A percentile compares a stretch with the other conserved stretches of the same genome.
Conservation (phyloP, 2,329 filamentous ascomycete species). For the Scleromitrula shiraiana region DNA sequence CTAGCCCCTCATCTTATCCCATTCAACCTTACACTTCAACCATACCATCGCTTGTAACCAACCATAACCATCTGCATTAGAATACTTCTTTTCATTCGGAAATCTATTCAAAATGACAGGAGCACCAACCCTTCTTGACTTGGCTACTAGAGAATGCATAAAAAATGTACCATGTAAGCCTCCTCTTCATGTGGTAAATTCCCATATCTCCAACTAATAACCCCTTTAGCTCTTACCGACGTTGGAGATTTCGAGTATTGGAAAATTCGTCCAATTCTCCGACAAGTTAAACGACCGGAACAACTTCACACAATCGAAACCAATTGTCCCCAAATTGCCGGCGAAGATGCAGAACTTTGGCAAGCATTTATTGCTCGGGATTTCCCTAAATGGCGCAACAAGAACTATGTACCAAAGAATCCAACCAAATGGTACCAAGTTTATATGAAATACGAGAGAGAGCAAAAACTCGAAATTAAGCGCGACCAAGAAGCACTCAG, state of each 20-base stretch:
- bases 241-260: constrained; percentile 65
- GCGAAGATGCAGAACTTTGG: constrained; percentile 68
- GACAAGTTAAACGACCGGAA: constrained; percentile 60
- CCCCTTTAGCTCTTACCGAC: constrained; percentile 49
- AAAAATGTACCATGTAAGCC: constrained; percentile 40
- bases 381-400: constrained; percentile 55
- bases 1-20: too few species aligned
- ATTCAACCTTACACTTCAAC: too few species aligned
- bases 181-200: background rate
- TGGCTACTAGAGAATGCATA: constrained; percentile 43
- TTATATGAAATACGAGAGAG: constrained; percentile 60
- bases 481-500: constrained; percentile 48
- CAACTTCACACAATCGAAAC: constrained; percentile 70
- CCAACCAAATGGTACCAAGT: constrained; percentile 69
- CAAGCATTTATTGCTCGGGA: constrained; percentile 68
- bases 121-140: constrained; percentile 41
- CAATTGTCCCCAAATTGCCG: constrained; percentile 67
- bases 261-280: constrained; percentile 58
- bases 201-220: constrained; percentile 10
- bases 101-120: constrained; percentile 25
- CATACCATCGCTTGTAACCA: too few species aligned
- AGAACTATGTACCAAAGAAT: constrained; percentile 57
- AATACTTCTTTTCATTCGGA: too few species aligned
- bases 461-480: constrained; percentile 48
- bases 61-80: too few species aligned